Evolutionary conservation across 345 rosid species (phyloP).

Genomic region (Cardamine chenopodiifolia): DNA sequence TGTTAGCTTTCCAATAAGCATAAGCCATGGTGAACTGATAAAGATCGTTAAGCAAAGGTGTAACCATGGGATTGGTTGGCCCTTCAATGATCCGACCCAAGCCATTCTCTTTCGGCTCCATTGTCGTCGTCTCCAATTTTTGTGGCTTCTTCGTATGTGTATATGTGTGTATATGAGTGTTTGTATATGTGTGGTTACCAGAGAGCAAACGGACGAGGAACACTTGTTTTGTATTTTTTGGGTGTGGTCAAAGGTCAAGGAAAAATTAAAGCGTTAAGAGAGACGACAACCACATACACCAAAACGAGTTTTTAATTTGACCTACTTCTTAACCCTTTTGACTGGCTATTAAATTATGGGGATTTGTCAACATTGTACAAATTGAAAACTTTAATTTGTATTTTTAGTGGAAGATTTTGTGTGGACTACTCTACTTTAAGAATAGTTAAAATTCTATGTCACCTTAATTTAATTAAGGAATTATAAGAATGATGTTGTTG

Average conservation of each 20-base stretch:
- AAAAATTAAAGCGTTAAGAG: neutral
- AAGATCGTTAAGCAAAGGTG: slow-evolving; percentile 88
- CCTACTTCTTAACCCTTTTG: neutral
- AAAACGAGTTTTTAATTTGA: neutral
- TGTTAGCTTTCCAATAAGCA: slow-evolving; percentile 97
- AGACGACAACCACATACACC: slow-evolving; percentile 6
- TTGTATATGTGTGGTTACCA: neutral
- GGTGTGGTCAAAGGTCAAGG: neutral
- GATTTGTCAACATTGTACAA: neutral
- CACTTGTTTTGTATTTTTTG: neutral
- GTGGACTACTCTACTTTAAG: neutral
- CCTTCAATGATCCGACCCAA: slow-evolving; percentile 46
- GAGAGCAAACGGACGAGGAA: slow-evolving; percentile 5
- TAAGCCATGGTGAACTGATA: slow-evolving; percentile 98
- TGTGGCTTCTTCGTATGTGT: neutral
- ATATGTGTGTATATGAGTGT: neutral
- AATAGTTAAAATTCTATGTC: neutral
- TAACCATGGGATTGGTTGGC: slow-evolving; percentile 91
- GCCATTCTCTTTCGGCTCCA: slow-evolving; percentile 49
- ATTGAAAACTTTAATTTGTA: neutral
- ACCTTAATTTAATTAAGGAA: too few relatives aligned
- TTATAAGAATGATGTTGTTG: too few relatives aligned
- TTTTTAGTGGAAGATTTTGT: neutral
- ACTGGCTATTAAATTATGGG: neutral
- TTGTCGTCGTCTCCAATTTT: slow-evolving; percentile 23